Base-by-base conservation (phyloP, 2,329 filamentous ascomycete genomes). In the Microcera coccophila region DNA sequence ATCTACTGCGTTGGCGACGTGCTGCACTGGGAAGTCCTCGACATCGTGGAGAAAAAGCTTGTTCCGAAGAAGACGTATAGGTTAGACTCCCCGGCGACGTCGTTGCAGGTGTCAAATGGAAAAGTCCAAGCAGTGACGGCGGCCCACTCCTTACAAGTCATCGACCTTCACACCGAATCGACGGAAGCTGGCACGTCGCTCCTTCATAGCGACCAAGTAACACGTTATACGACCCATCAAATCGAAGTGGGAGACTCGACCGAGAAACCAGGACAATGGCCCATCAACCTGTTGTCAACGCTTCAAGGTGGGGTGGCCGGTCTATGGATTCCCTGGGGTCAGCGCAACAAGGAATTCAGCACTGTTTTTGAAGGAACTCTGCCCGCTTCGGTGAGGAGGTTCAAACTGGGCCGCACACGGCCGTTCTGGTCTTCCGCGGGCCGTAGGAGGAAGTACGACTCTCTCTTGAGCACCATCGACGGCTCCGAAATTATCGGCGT, bases 401-500 rank as follows among this genome's bases (percentile, higher is more conserved):
- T 87, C 43, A 69, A 71, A 4, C 68, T 67, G 8, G 77, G 73
- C 1, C 68, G 65, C 22, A 78, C 74, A 4, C 71, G 78, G n/a
- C 74, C 76, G 3, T 59, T 65, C 1, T 82, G 78, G 78, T 60
- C 66, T 31, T 53, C 63, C 28, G 53, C 62, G 33, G 53, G 62
- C 45, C 55, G 62, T 35, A 44, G 41, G 10, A 60, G 62, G 15
- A 66, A 61, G 11, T 78, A 70, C 49, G 72, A 72, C 7, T 61
- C 63, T 5, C 50, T 78, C 4, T 59, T 65, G 4, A 72, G 64
- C 49, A 69, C 68, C 1, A 48, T 60, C 3, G 70, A 74, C 33
- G 71, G 66, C 5, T 65, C 69, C 4, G 77, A 81, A 47, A 67
- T 81, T 43, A 61, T 90, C 24, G 87, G 85, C 1, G 71, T 84